These are phyloP conservation scores for Puccinia hordei DNA, from an alignment of 1,284 basidiomycete genomes.

Conservation along the genomic window DNA sequence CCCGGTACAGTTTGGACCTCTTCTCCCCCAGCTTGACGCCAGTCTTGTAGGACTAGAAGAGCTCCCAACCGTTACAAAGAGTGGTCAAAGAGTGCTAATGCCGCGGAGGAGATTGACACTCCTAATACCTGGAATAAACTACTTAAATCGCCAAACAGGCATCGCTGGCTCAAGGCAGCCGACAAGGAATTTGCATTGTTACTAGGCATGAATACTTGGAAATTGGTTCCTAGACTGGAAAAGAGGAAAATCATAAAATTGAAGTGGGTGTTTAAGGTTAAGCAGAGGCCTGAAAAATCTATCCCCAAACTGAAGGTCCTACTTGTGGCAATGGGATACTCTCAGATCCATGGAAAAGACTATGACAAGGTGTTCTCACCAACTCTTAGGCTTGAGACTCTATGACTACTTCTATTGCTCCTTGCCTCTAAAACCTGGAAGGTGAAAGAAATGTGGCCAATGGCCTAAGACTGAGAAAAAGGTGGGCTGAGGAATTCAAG, in stretches of 20 bases:
- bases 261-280: conserved; percentile 26
- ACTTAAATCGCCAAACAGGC: not conserved
- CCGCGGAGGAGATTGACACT: not conserved
- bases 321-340: not conserved
- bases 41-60: not conserved
- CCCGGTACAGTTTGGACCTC: too few species aligned
- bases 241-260: not conserved
- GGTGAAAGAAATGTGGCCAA: too few species aligned
- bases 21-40: not conserved
- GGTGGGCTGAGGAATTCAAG: too few species aligned
- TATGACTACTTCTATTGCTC: not conserved
- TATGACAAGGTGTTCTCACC: too few species aligned
- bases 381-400: not conserved
- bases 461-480: too few species aligned
- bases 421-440: not conserved
- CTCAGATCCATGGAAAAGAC: not conserved
- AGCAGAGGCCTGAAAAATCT: not conserved
- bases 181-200: not conserved
- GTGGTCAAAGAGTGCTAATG: not conserved
- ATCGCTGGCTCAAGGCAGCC: not conserved
- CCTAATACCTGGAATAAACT: not conserved
- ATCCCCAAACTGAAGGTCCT: conserved; percentile 1
- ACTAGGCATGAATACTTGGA: not conserved
- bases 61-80: not conserved
- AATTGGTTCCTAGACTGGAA: not conserved